phyloP scores from a whole-genome alignment of 129 eudicot genomes.

The Scalesia atractyloides region DNA sequence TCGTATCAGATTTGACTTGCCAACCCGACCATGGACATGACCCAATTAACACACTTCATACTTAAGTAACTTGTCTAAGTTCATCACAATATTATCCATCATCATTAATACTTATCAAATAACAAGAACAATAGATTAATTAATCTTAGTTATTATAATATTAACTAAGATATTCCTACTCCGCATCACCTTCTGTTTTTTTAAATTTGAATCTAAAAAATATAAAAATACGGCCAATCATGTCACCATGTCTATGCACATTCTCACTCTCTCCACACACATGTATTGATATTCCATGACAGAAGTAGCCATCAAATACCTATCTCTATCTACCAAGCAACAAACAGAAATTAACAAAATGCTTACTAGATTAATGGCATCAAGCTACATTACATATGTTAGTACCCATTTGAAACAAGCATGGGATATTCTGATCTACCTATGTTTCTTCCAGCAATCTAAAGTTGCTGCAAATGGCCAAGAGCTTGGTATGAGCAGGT shows the following conservation, averaged over 20 bases:
- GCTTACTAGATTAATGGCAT: slow-evolving; percentile 28
- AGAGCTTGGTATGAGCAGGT: slow-evolving; percentile 21
- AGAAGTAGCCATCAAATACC: background rate
- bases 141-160: no score
- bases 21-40: no score
- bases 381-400: slow-evolving; percentile 6
- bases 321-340: background rate
- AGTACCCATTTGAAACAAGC: slow-evolving; percentile 29
- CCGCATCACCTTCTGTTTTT: no score
- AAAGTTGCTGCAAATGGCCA: background rate
- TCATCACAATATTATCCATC: no score
- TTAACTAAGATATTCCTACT: no score
- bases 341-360: slow-evolving; percentile 3
- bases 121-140: no score
- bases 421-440: slow-evolving; percentile 33
- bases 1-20: no score
- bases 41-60: no score
- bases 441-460: slow-evolving; percentile 34
- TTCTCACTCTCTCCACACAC: slow-evolving; percentile 10
- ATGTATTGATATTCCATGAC: background rate
- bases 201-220: background rate
- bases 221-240: background rate
- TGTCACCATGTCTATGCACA: slow-evolving; percentile 3
- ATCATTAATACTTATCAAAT: no score
- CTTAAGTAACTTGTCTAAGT: no score